Evolutionary conservation across 148 eudicot genomes (phyloP), one percentile per base, ranked within the genome.

Genomic region (Linanthus parryae): DNA sequence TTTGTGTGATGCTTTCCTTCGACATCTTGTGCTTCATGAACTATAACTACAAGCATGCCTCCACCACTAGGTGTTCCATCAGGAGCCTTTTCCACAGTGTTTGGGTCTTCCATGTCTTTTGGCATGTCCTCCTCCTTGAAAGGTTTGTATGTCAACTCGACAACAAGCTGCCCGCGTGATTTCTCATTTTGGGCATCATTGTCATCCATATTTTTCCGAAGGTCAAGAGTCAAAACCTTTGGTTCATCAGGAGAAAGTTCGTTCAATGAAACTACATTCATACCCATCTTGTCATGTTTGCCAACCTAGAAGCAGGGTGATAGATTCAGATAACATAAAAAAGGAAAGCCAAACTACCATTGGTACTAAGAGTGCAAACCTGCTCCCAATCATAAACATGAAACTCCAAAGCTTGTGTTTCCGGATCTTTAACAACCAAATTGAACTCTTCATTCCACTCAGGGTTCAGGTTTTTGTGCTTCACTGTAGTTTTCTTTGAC

Each of bases 1-100:
- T 89, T 89, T 16, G 84, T 84, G 63, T 88, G 97, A 70, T 88
- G 81, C 55, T 88, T 88, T 58, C 97, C 97, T 69, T 88, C 94
- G 26, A 88, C 64, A 64, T 88, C 97, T 64, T 82, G 80, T 54
- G 80, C 97, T 70, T 79, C 89, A 29, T 82, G 86, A 57, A 84
- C 64, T 33, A 46, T 77, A 67, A 84, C 79, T 55, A 79, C 68
- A 59, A 84, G 82, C 41, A 75, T 59, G 48, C 96, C 96, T 41
- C 96, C 96, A 34, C 86, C 83, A 19, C 70, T 52, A 18, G 96
- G 94, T 7, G 90, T 84, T 64, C 94, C 96, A 58, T 76, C 94
- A 35, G 89, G 86, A 26, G 84, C 94, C 51, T 71, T 68, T 34
- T 52, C 74, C 6, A 74, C 69, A 27, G 64, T 41, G 50, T 58